Conservation (phyloP, 179 eudicot species). For the Sideroxylon spinosum region DNA sequence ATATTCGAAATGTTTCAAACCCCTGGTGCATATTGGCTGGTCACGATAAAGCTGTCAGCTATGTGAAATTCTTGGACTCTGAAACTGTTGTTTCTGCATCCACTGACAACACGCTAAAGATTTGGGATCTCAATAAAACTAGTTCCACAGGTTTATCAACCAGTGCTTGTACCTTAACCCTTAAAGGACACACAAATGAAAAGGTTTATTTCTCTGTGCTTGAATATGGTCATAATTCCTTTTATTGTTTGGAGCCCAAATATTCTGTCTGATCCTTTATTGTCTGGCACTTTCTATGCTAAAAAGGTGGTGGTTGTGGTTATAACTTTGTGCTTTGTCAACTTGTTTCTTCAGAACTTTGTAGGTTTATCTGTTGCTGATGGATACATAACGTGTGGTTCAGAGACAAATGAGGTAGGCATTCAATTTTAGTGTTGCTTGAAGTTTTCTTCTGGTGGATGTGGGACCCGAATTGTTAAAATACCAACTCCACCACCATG, state of each 20-base stretch:
- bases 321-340: constrained; percentile 14
- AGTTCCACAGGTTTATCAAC: constrained; percentile 44
- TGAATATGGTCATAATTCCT: constrained; percentile 11
- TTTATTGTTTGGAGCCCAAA: neutral
- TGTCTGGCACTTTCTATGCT: neutral
- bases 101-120: constrained; percentile 85
- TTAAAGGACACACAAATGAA: constrained; percentile 87
- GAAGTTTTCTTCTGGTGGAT: neutral
- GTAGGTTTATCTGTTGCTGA: constrained; percentile 94
- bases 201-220: constrained; percentile 49
- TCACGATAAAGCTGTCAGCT: constrained; percentile 90
- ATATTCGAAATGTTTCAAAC: constrained; percentile 63
- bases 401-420: constrained; percentile 91
- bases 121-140: constrained; percentile 89
- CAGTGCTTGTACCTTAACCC: constrained; percentile 68
- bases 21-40: constrained; percentile 95
- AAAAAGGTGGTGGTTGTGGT: neutral
- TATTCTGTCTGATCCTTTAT: neutral
- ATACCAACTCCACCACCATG: neutral
- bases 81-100: constrained; percentile 88
- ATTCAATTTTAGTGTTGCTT: neutral
- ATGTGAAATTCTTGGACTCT: constrained; percentile 83
- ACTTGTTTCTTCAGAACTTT: constrained; percentile 61
- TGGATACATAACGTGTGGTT: constrained; percentile 93
- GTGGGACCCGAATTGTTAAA: neutral